A percentile compares a stretch with the other conserved stretches of the same genome.
Conservation (phyloP, 371 early-diverging fungal species). For the Mucor plumbeus region DNA sequence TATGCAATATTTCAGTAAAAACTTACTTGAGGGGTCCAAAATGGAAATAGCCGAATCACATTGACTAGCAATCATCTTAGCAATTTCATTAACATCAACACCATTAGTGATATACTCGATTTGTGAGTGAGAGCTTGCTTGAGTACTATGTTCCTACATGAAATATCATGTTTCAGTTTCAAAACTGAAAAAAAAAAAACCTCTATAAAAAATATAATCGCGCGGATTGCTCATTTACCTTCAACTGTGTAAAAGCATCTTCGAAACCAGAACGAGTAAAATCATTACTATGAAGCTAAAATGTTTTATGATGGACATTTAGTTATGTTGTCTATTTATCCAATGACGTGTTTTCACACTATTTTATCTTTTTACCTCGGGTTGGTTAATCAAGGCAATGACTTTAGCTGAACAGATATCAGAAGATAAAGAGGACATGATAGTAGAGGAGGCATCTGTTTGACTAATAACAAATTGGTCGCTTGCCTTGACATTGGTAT, state of each 20-base stretch:
- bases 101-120: slow-evolving; percentile 44
- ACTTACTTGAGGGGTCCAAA: slow-evolving; percentile 41
- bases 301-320: background rate
- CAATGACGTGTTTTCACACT: slow-evolving; percentile 6
- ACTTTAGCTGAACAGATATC: slow-evolving; percentile 47
- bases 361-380: slow-evolving; percentile 35
- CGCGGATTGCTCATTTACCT: slow-evolving; percentile 26
- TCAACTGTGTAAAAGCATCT: slow-evolving; percentile 36
- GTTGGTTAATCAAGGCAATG: slow-evolving; percentile 53
- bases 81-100: slow-evolving; percentile 43
- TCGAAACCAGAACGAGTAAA: slow-evolving; percentile 36
- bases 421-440: slow-evolving; percentile 35
- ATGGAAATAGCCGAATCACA: slow-evolving; percentile 39
- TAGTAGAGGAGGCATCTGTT: slow-evolving; percentile 34
- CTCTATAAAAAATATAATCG: background rate
- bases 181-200: background rate
- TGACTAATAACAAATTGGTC: slow-evolving; percentile 43
- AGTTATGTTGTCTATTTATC: background rate
- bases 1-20: background rate
- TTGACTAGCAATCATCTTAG: slow-evolving; percentile 31
- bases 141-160: slow-evolving; percentile 30
- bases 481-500: slow-evolving; percentile 14
- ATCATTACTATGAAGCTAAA: slow-evolving; percentile 47
- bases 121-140: slow-evolving; percentile 38
- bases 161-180: background rate